Base-by-base conservation (phyloP, 2,329 filamentous ascomycete genomes). In the Gnomoniopsis sp. region DNA sequence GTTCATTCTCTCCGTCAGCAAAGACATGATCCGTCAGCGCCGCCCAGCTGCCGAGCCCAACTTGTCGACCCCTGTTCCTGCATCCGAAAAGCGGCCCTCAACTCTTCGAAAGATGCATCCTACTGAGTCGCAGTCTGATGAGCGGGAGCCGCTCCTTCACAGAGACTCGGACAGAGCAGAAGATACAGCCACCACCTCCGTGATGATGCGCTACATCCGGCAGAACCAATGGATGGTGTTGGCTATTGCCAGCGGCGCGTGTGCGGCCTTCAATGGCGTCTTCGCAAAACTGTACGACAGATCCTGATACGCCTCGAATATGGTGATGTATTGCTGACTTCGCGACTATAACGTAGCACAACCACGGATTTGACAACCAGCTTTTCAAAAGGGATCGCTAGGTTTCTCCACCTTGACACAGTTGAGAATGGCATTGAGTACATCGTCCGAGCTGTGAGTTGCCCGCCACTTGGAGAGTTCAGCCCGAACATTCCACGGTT, bases 191-290 rank as follows among this genome's bases (percentile, higher is more conserved):
- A 15, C 34, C 36, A 59, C 50, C 52, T 26, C 30, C 56, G 48
- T 50, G 34, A 48, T 63, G 63, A 70, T 62, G 66, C 62, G 22
- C 43, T 72, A 70, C 71, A 58, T 61, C 14, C 62, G 60, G 23
- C 63, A 66, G 48, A 75, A 74, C 56, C 79, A 82, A 64, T 89
- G 86, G 86, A 81, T 93, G 62, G 74, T 87, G 53, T 81, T 89
- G 62, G 88, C 90, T 46, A 71, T 93, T 46, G 84, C 87, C 51
- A 91, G 88, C 68, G 90, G 90, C 62, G 86, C 83, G 55, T 93
- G 89, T 68, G 90, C 90, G 34, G 89, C 90, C 22, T 87, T 90
- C 65, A 95, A 95, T 66, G 90, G 90, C 60, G 87, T 90, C 6
- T 92, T 93, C 76, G 90, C 90, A 0, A 95, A 93, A 74, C 76